A percentile compares a stretch with the other conserved stretches of the same genome.
Conservation (phyloP, 2,329 filamentous ascomycete species). For the Hawksworthiomyces lignivorus region DNA sequence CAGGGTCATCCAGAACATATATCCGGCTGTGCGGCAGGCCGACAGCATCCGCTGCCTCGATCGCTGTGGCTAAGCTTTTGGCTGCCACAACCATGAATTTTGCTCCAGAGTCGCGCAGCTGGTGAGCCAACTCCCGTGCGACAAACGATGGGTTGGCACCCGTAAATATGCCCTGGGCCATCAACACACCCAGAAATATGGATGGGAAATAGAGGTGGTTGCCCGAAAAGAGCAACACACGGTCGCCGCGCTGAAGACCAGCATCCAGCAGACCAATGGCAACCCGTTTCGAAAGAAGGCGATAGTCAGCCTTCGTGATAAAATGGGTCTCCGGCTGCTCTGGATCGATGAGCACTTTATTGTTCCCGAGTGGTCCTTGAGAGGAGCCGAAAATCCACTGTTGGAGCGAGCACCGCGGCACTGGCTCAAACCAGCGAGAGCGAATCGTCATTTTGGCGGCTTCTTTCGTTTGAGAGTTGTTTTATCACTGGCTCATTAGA, state of each 20-base stretch:
- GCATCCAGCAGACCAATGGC: conserved; percentile 58
- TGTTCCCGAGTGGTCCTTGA: conserved; percentile 33
- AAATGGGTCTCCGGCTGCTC: conserved; percentile 58
- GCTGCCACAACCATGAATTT: conserved; percentile 59
- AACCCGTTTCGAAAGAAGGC: conserved; percentile 64
- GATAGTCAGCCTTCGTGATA: conserved; percentile 56
- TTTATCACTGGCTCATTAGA: no score
- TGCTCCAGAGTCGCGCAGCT: conserved; percentile 64
- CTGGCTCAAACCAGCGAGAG: conserved; percentile 36
- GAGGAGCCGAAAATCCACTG: conserved; percentile 49
- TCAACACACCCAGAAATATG: conserved; percentile 63
- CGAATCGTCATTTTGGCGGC: conserved; percentile 33
- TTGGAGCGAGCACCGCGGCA: conserved; percentile 44
- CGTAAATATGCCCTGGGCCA: conserved; percentile 72
- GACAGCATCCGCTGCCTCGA: conserved; percentile 55
- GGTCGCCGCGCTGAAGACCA: conserved; percentile 60
- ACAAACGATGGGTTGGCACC: conserved; percentile 47
- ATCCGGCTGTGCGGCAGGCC: conserved; percentile 48
- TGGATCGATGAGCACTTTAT: conserved; percentile 53
- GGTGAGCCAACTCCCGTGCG: conserved; percentile 64
- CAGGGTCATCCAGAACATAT: conserved; percentile 56
- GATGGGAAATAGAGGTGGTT: conserved; percentile 68
- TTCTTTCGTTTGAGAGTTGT: no score
- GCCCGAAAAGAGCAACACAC: conserved; percentile 64
- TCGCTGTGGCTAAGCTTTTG: conserved; percentile 50